Evolutionary conservation across 78 protist species (phyloP), one percentile per base, ranked within the genome.

Genomic region (Mantamonas sphyraenae): DNA sequence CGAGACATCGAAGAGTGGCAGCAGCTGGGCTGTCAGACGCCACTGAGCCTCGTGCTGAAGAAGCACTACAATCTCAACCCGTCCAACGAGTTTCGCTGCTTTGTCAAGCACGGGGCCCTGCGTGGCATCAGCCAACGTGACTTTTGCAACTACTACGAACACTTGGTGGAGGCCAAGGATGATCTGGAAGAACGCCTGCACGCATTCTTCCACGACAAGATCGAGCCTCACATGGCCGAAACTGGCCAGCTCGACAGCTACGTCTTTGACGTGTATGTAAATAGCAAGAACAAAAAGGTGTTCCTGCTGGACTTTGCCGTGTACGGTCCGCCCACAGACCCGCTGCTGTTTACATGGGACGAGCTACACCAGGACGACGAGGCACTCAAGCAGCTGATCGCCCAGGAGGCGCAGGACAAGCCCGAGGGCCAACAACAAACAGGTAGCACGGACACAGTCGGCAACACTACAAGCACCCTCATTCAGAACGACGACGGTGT

Each of bases 1-100:
- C 81, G 71, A 66, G 82, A 82, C 38, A 57, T 30, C 38, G 39
- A 3, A 57, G 39, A 3, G 39, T 7, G 47, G 43, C 64, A 59
- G 43, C 19, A 16, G 7, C 19, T 39, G 37, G 16, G 64, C 31
- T 35, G 39, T 9, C 43, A 2, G 3, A 43, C 16, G 43, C 30
- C 26, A 2, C 3, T 16, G 28, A 26, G 43, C 35, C 66, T 82
- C 9, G 87, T 71, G n/a, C 70, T 82, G 19, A 68, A 82, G 57
- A 42, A 57, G 60, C 77, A 60, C 61, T 50, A 40, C 31, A 64
- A 64, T 39, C 56, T 82, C 37, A 19, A 43, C 9, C 16, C 64
- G 33, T 50, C 83, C 26, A 53, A 71, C 70, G 87, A 82, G 47
- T 82, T 82, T 57, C 70, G 87, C 43, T 76, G 83, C 59, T 77